Evolutionary conservation across 345 rosid species (phyloP).

Genomic region (Brassica rapa): DNA sequence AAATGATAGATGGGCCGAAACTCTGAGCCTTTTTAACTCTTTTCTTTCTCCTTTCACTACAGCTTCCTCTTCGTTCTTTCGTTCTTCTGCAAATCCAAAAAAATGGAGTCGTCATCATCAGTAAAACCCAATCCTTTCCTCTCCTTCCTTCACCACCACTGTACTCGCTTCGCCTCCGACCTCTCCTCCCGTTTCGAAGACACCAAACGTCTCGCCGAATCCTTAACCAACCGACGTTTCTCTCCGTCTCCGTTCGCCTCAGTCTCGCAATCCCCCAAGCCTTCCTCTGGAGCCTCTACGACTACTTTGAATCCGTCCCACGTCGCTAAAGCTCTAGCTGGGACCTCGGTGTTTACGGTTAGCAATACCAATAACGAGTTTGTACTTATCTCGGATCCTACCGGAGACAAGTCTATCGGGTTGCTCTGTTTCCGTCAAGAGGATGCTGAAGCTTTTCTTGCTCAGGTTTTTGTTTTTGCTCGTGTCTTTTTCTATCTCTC

Average conservation of each 20-base stretch:
- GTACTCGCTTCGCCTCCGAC: conserved; percentile 58
- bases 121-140: conserved; percentile 59
- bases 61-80: not conserved
- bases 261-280: conserved; percentile 58
- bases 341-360: conserved; percentile 82
- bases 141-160: conserved; percentile 65
- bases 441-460: conserved; percentile 91
- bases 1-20: not conserved
- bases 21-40: not conserved
- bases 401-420: conserved; percentile 76
- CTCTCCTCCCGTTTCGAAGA: conserved; percentile 61
- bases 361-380: conserved; percentile 91
- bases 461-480: conserved; percentile 51
- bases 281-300: conserved; percentile 30
- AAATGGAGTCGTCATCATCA: conserved; percentile 54
- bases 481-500: not conserved
- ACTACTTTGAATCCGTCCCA: conserved; percentile 49
- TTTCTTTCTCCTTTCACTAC: too few species aligned
- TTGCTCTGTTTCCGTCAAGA: conserved; percentile 93
- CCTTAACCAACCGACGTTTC: conserved; percentile 43
- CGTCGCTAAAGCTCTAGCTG: conserved; percentile 73
- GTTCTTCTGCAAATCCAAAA: conserved; percentile 13
- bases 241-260: conserved; percentile 69
- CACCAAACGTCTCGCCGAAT: conserved; percentile 51
- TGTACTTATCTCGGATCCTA: conserved; percentile 91